Base-by-base conservation (phyloP, 495 filamentous ascomycete species). In the Penicillium turbatum region DNA sequence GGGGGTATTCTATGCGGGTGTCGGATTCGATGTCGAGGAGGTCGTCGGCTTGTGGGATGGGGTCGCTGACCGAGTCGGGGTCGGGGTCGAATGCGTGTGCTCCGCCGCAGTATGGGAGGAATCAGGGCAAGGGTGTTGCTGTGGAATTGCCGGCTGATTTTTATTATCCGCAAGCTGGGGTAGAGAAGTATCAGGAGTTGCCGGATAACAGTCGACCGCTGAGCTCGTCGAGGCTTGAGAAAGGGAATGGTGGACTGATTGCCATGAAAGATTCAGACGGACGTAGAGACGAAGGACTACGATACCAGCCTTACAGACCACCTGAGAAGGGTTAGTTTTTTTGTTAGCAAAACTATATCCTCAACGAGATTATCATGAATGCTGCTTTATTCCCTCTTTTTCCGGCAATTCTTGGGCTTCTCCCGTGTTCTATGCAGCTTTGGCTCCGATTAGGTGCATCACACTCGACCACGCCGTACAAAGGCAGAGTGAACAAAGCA, bases 121-220 rank as follows among this genome's bases (percentile, higher is more conserved):
- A 48, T 1, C 39, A 32, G 2, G 5, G 32, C 8, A 39, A 54
- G 12, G 32, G 4, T 13, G 24, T 57, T 3, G 26, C 40, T 6
- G 54, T 40, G 5, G 57, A 60, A 24, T 44, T 60, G 24, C 54
- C 57, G 11, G 57, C 38, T 4, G 51, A 57, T 30, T 51, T 35
- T 13, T 30, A 53, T 29, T 49, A 57, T 50, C 39, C 36, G 0
- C 26, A 36, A 27, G 15, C 32, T 31, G 21, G 12, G 11, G 6
- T 11, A 15, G 34, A 36, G 17, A 13, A 17, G 5, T 15, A 30
- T n/a, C 16, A 42, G n/a, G 55, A 53, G 31, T 12, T 49, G 27
- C 39, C 48, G 21, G 54, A 39, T 46, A 36, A 34, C 10, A 44
- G 3, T 31, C 37, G 11, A 21, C 9, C 10, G 21, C 29, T 38